phyloP scores from a whole-genome alignment of 306 rosid genomes.

The Neltuma alba region DNA sequence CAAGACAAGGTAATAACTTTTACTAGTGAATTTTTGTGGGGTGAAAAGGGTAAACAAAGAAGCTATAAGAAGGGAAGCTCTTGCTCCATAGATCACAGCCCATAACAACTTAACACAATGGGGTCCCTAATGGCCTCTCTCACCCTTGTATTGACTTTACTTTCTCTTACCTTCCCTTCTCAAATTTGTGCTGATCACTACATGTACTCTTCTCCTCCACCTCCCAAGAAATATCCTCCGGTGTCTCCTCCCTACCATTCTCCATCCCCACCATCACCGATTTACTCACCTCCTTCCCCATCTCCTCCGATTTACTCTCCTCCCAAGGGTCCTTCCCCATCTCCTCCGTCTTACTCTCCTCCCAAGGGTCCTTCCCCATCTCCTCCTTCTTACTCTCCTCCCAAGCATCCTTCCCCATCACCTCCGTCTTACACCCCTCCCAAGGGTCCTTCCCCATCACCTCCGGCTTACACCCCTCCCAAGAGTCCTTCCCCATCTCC shows the following conservation, averaged over 20 bases:
- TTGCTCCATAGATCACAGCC: not conserved
- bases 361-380: slow-evolving; percentile 1
- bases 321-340: not conserved
- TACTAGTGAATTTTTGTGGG: not conserved
- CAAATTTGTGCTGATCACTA: slow-evolving; percentile 41
- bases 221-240: slow-evolving; percentile 16
- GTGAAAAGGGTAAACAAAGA: slow-evolving; percentile 35
- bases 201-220: slow-evolving; percentile 52
- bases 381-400: slow-evolving; percentile 5
- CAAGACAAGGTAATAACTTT: not conserved
- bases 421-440: not conserved
- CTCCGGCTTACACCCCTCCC: not conserved
- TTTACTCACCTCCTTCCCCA: not conserved
- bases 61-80: slow-evolving; percentile 48
- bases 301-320: slow-evolving; percentile 20
- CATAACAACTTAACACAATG: slow-evolving; percentile 44
- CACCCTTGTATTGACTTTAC: slow-evolving; percentile 42
- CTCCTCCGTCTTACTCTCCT: not conserved
- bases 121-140: slow-evolving; percentile 51
- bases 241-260: slow-evolving; percentile 7
- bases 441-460: not conserved
- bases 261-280: not conserved
- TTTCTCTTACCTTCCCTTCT: slow-evolving; percentile 37
- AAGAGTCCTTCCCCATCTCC: no score
- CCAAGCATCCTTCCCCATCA: not conserved